Base-by-base conservation (phyloP, 148 eudicot species). In the Pharnaceum exiguum region DNA sequence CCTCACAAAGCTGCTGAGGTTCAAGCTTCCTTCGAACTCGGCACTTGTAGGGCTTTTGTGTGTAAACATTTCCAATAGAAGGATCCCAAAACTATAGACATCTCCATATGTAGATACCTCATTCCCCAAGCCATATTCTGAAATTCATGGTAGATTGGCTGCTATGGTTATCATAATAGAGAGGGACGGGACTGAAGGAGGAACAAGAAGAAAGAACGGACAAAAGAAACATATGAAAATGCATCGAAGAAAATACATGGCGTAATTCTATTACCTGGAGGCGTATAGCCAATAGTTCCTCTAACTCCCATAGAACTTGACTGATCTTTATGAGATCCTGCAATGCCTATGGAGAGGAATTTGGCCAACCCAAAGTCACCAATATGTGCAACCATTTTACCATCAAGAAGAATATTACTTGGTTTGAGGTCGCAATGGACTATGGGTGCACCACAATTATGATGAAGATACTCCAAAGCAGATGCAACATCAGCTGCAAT, bases 281-380 rank as follows among this genome's bases (percentile, higher is more conserved):
- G 50, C 5, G 64, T 43, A 11, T 67, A 67, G 7, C 71, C 71
- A 25, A 67, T 19, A 9, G 71, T 58, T 51, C 71, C 57, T 51
- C 63, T 48, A 10, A 66, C 29, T 26, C 45, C 46, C 22, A 30
- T 50, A 12, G 63, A 48, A 39, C 42, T 39, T 21, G 40, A 58
- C 15, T 28, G 38, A 16, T 11, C 30, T 5, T 17, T 19, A 28
- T 5, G 19, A 29, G 17, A 26, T 31, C 12, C 10, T 1, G 10
- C 23, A 26, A 4, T 28, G 36, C 3, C 33, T 62, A 21, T 30
- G 4, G 16, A 5, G 5, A 57, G 38, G 29, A 75, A 59, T 51
- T 60, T 78, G 27, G 79, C 79, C 11, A 75, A 46, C 0, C 82
- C 82, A 51, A 78, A 74, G 58, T 78, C 79, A 3, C 79, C 61